phyloP scores from a whole-genome alignment of 345 rosid genomes.

The Linum tenue region DNA sequence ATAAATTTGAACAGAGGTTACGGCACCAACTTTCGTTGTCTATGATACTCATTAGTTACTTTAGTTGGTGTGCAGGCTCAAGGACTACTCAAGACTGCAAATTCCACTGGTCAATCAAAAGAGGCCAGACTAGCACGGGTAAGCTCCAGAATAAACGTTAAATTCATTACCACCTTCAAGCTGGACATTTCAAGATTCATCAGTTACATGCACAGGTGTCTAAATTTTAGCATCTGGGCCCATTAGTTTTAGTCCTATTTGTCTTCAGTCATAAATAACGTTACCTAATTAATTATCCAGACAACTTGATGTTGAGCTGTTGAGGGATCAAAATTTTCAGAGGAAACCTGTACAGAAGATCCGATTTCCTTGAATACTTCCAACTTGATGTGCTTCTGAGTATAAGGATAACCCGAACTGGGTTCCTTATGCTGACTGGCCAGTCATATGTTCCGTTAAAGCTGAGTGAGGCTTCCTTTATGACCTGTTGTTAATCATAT shows the following conservation, averaged over 20 bases:
- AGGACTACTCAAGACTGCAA: slow-evolving; percentile 74
- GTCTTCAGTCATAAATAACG: neutral
- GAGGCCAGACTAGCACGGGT: slow-evolving; percentile 98
- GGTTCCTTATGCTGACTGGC: neutral
- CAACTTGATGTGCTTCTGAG: neutral
- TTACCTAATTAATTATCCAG: neutral
- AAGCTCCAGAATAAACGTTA: slow-evolving; percentile 21
- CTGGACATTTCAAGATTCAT: neutral
- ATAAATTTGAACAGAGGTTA: slow-evolving; percentile 3
- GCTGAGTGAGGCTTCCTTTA: neutral
- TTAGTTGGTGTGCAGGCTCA: slow-evolving; percentile 66
- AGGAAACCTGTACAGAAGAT: neutral
- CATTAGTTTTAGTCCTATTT: too few relatives aligned
- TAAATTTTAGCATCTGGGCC: neutral
- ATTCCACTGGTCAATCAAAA: slow-evolving; percentile 86
- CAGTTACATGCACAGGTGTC: neutral
- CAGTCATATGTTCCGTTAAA: neutral
- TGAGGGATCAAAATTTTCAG: neutral
- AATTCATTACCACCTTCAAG: neutral
- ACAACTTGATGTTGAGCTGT: neutral
- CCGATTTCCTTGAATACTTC: neutral
- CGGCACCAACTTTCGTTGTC: neutral
- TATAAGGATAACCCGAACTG: neutral
- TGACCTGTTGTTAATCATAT: slow-evolving; percentile 6
- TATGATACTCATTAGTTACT: slow-evolving; percentile 16